phyloP scores from a whole-genome alignment of 2,329 filamentous ascomycete genomes.

The Verruconis gallopava region DNA sequence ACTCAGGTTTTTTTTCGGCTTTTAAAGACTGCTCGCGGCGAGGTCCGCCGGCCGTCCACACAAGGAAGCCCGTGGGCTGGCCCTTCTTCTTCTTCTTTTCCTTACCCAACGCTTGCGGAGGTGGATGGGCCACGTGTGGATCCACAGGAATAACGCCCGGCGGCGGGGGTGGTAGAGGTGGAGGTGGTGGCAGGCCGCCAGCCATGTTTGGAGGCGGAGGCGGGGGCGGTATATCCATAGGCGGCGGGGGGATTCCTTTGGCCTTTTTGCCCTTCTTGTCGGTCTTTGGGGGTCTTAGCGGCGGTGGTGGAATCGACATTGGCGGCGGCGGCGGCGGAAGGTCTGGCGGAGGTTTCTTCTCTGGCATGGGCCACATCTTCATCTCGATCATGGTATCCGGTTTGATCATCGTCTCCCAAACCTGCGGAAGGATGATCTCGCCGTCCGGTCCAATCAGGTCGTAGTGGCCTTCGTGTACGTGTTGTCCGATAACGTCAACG shows the following conservation, averaged over 20 bases:
- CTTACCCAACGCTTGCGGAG: constrained; percentile 6
- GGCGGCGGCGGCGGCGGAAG: constrained; percentile 8
- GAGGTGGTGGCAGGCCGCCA: constrained; percentile 8
- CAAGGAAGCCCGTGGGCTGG: constrained; percentile 14
- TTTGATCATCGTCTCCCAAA: constrained; percentile 35
- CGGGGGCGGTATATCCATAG: constrained; percentile 6
- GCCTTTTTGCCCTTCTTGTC: constrained; percentile 13
- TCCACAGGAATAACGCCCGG: constrained; percentile 1
- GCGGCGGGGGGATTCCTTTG: constrained; percentile 6
- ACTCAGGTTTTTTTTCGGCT: constrained; percentile 18
- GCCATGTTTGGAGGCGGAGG: constrained; percentile 11
- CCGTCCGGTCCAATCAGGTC: constrained; percentile 35
- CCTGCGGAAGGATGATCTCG: constrained; percentile 36
- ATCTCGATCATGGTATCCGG: constrained; percentile 36
- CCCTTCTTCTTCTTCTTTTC: constrained; percentile 11
- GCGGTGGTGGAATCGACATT: neutral
- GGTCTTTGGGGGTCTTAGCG: constrained; percentile 10
- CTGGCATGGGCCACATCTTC: constrained; percentile 37
- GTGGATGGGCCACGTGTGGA: constrained; percentile 8
- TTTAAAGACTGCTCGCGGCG: constrained; percentile 15
- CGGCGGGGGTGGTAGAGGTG: neutral
- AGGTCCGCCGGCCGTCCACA: constrained; percentile 17
- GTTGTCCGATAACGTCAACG: constrained; percentile 32
- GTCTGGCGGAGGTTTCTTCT: constrained; percentile 14
- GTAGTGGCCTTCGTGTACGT: constrained; percentile 34